Evolutionary conservation across 192 early-diverging fungal genomes (phyloP).

Genomic region (Anaeromyces robustus): DNA sequence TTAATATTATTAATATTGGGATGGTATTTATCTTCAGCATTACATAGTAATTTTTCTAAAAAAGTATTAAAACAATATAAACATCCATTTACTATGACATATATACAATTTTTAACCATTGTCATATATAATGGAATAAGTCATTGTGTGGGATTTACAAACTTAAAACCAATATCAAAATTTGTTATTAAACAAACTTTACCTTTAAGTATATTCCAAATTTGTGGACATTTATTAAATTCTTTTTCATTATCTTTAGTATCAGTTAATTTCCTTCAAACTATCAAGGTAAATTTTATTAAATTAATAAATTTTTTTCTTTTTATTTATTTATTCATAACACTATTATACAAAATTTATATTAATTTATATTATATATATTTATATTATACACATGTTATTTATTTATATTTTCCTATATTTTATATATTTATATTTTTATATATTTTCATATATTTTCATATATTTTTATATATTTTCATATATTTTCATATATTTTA

Average conservation of each 20-base stretch:
- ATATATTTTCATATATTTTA: too few relatives aligned
- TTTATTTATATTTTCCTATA: too few relatives aligned
- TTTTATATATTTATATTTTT: too few relatives aligned
- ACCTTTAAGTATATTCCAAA: constrained; percentile 63
- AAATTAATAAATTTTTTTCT: too few relatives aligned
- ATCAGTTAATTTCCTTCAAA: constrained; percentile 74
- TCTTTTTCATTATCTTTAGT: constrained; percentile 57
- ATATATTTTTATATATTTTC: too few relatives aligned
- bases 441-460: too few relatives aligned
- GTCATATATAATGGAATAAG: background rate
- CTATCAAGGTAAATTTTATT: constrained; percentile 56
- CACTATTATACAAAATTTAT: too few relatives aligned
- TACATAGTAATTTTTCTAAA: background rate
- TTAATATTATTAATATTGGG: background rate
- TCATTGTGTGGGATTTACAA: background rate
- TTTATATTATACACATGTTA: too few relatives aligned
- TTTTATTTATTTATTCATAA: too few relatives aligned
- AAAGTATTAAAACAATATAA: background rate
- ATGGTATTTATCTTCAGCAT: background rate
- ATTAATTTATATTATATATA: too few relatives aligned
- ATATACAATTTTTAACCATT: background rate
- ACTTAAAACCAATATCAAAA: background rate
- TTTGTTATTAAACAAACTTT: constrained; percentile 16
- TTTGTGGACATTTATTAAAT: constrained; percentile 70
- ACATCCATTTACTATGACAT: background rate